Conservation (phyloP, 1,284 basidiomycete genomes). For the Lignosus rhinocerotis region DNA sequence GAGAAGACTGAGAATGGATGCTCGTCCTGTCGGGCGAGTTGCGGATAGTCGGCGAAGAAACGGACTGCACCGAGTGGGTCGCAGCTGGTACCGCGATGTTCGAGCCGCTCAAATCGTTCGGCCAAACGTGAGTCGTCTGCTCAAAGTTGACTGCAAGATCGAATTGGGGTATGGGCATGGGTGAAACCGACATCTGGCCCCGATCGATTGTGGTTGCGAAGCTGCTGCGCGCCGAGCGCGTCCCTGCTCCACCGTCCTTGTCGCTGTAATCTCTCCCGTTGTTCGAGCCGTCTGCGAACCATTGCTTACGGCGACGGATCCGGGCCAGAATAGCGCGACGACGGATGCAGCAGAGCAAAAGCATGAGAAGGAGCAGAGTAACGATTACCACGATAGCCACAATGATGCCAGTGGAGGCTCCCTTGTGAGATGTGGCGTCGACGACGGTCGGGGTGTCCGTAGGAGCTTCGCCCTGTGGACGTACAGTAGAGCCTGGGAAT, state of each 20-base stretch:
- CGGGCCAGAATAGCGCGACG: slow-evolving; percentile 24
- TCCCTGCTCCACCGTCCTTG: slow-evolving; percentile 14
- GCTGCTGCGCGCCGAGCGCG: slow-evolving; percentile 41
- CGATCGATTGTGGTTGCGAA: slow-evolving; percentile 48
- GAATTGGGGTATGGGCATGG: slow-evolving; percentile 15
- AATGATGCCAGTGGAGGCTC: slow-evolving; percentile 17
- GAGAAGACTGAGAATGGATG: slow-evolving; percentile 14
- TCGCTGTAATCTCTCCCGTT: slow-evolving; percentile 26
- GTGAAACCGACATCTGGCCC: slow-evolving; percentile 22
- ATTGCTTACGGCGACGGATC: slow-evolving; percentile 25
- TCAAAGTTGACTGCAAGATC: slow-evolving; percentile 6
- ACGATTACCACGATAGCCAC: slow-evolving; percentile 19
- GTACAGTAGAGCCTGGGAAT: slow-evolving; percentile 1
- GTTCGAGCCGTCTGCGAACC: slow-evolving; percentile 23
- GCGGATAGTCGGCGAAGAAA: slow-evolving; percentile 19
- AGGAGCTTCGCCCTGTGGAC: slow-evolving; percentile 2
- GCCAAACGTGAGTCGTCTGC: slow-evolving; percentile 23
- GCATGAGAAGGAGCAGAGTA: slow-evolving; percentile 12
- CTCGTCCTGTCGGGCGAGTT: slow-evolving; percentile 17
- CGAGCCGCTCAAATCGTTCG: slow-evolving; percentile 21
- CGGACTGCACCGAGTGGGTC: slow-evolving; percentile 15
- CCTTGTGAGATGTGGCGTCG: slow-evolving; percentile 5
- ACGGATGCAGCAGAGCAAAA: slow-evolving; percentile 20
- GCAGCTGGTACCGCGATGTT: slow-evolving; percentile 16
- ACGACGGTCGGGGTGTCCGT: neutral